A percentile compares a stretch with the other conserved stretches of the same genome.
These are phyloP conservation scores for Kuraishia ogatae DNA, from an alignment of 805 yeast species.

Conservation along the genomic window DNA sequence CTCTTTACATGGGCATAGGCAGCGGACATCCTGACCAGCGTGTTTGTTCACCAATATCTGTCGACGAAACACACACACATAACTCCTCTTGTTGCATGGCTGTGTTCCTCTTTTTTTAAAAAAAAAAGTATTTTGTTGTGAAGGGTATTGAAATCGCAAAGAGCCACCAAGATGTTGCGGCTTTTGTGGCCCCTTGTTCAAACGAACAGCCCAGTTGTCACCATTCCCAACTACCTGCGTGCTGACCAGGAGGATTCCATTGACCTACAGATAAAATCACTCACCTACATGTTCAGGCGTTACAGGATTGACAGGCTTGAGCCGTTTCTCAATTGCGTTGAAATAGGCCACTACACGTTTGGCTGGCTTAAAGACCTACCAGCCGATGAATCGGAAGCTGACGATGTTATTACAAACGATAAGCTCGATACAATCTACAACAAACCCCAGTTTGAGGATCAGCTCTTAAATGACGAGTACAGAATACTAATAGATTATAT, in stretches of 20 bases:
- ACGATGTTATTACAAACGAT: constrained; percentile 10
- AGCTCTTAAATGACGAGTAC: constrained; percentile 46
- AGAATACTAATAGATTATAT: constrained; percentile 58
- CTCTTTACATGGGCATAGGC: too few species aligned
- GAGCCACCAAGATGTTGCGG: constrained; percentile 13
- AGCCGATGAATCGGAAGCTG: not conserved
- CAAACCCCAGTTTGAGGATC: constrained; percentile 29
- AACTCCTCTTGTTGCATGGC: too few species aligned
- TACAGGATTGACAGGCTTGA: constrained; percentile 32
- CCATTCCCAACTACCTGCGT: constrained; percentile 38
- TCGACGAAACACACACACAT: too few species aligned
- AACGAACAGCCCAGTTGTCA: constrained; percentile 21
- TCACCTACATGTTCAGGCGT: constrained; percentile 49
- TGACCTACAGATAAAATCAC: constrained; percentile 52
- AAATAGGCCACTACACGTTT: constrained; percentile 17
- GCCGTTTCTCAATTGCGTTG: constrained; percentile 28
- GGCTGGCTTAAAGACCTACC: constrained; percentile 9
- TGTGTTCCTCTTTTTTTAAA: too few species aligned
- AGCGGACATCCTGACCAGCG: too few species aligned
- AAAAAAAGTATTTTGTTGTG: too few species aligned
- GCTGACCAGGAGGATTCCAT: constrained; percentile 47
- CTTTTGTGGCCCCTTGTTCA: constrained; percentile 26
- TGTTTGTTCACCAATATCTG: too few species aligned
- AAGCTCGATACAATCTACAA: constrained; percentile 53
- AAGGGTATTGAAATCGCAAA: too few species aligned